phyloP scores from a whole-genome alignment of 352 stramenopile genomes.

The Pythium oligandrum region DNA sequence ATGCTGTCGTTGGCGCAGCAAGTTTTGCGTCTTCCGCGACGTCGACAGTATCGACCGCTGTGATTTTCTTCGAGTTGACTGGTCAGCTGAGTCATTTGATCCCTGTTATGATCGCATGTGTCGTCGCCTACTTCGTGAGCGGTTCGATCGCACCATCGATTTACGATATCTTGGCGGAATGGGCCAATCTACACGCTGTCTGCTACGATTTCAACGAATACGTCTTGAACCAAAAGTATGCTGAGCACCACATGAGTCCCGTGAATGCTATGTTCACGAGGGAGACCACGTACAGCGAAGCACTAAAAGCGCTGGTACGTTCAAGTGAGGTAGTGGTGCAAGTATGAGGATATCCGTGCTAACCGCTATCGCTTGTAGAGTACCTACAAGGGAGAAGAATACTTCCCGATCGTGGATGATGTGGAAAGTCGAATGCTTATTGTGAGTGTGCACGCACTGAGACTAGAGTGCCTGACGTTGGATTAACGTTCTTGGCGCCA shows the following conservation, averaged over 20 bases:
- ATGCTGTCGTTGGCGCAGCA: slow-evolving; percentile 89
- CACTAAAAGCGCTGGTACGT: slow-evolving; percentile 54
- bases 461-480: too few relatives aligned
- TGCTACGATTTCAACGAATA: slow-evolving; percentile 82
- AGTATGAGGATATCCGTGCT: not conserved
- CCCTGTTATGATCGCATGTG: slow-evolving; percentile 75
- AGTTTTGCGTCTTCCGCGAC: slow-evolving; percentile 90
- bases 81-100: slow-evolving; percentile 81
- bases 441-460: slow-evolving; percentile 21
- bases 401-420: slow-evolving; percentile 74
- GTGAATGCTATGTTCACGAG: slow-evolving; percentile 54
- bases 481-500: not conserved
- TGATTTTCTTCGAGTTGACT: slow-evolving; percentile 87
- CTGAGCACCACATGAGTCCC: slow-evolving; percentile 62
- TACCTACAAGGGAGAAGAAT: slow-evolving; percentile 69
- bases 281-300: slow-evolving; percentile 73
- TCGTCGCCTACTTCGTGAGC: slow-evolving; percentile 78
- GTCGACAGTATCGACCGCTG: slow-evolving; percentile 80
- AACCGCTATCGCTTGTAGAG: slow-evolving; percentile 27
- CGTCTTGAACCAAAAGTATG: slow-evolving; percentile 59
- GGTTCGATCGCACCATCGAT: slow-evolving; percentile 76
- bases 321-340: too few relatives aligned
- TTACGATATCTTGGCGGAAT: slow-evolving; percentile 80
- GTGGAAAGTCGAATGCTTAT: slow-evolving; percentile 43
- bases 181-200: slow-evolving; percentile 70